phyloP scores from a whole-genome alignment of 805 yeast genomes.

The Metschnikowia peoriensis region DNA sequence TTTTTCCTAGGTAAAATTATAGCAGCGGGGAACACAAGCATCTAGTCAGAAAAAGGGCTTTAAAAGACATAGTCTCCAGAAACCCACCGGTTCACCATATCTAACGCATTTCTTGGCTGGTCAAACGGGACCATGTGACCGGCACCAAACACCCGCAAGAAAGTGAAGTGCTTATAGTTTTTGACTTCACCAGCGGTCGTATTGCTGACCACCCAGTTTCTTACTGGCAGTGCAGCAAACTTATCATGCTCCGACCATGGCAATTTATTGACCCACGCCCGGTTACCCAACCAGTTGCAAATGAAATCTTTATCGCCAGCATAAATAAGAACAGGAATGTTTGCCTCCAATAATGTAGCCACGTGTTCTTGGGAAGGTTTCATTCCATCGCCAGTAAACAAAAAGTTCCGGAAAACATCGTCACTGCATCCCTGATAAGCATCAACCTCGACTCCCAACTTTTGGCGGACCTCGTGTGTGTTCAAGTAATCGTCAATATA shows the following conservation, averaged over 20 bases:
- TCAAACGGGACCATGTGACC: constrained; percentile 97
- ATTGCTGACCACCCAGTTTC: constrained; percentile 42
- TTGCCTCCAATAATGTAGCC: constrained; percentile 56
- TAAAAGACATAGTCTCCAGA: constrained; percentile 50
- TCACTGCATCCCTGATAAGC: constrained; percentile 72
- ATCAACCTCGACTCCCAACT: constrained; percentile 90
- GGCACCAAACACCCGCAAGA: constrained; percentile 80
- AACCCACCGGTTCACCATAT: constrained; percentile 85
- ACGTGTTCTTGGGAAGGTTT: constrained; percentile 82
- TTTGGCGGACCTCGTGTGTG: constrained; percentile 67
- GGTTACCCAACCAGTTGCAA: constrained; percentile 91
- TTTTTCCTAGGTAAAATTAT: too few species aligned
- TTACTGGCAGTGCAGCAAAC: constrained; percentile 42
- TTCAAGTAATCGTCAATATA: constrained; percentile 80
- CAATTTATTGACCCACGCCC: constrained; percentile 67
- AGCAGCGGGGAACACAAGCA: background rate
- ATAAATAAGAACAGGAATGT: constrained; percentile 77
- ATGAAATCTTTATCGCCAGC: constrained; percentile 96
- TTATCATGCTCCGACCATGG: constrained; percentile 28
- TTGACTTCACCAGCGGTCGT: constrained; percentile 64
- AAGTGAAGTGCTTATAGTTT: constrained; percentile 70
- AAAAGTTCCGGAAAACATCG: constrained; percentile 74
- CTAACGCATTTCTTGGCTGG: constrained; percentile 75
- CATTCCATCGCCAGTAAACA: constrained; percentile 89
- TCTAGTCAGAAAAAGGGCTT: constrained; percentile 79